phyloP scores from a whole-genome alignment of 371 early-diverging fungal genomes.

The Mortierella sp. region DNA sequence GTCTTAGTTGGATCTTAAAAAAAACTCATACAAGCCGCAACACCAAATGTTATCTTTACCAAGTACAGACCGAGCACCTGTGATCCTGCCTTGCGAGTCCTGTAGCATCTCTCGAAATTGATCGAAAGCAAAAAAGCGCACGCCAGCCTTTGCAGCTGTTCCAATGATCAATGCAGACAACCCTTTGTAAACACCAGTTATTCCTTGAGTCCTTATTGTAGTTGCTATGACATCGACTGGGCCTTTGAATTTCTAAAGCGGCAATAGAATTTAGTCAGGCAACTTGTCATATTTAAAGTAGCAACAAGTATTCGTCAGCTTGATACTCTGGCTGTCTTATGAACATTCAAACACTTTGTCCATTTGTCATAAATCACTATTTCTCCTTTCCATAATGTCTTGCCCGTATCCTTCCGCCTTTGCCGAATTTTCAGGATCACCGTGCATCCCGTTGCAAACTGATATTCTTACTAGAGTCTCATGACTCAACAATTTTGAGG shows the following conservation, averaged over 20 bases:
- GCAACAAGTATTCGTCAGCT: too few relatives aligned
- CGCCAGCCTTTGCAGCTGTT: slow-evolving; percentile 91
- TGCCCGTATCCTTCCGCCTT: too few relatives aligned
- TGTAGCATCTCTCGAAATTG: slow-evolving; percentile 79
- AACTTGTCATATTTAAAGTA: not conserved
- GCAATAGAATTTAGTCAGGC: not conserved
- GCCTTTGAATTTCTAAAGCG: slow-evolving; percentile 65
- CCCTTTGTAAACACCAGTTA: slow-evolving; percentile 83
- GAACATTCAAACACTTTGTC: too few relatives aligned
- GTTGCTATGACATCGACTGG: slow-evolving; percentile 83
- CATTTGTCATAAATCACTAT: too few relatives aligned
- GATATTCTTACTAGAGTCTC: too few relatives aligned
- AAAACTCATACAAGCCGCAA: not conserved
- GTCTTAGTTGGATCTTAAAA: not conserved
- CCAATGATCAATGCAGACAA: slow-evolving; percentile 90
- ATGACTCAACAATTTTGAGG: not conserved
- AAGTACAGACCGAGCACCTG: slow-evolving; percentile 73
- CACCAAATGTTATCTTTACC: slow-evolving; percentile 44
- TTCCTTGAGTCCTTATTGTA: slow-evolving; percentile 75
- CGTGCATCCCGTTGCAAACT: too few relatives aligned
- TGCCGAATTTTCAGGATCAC: too few relatives aligned
- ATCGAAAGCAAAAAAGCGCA: slow-evolving; percentile 92
- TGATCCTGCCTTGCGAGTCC: slow-evolving; percentile 78
- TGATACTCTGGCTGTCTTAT: too few relatives aligned
- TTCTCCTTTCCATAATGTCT: too few relatives aligned